Percentiles rank a stretch among this genome's conserved stretches.
Conservation (phyloP, 345 rosid species). For the Balakata baccata region DNA sequence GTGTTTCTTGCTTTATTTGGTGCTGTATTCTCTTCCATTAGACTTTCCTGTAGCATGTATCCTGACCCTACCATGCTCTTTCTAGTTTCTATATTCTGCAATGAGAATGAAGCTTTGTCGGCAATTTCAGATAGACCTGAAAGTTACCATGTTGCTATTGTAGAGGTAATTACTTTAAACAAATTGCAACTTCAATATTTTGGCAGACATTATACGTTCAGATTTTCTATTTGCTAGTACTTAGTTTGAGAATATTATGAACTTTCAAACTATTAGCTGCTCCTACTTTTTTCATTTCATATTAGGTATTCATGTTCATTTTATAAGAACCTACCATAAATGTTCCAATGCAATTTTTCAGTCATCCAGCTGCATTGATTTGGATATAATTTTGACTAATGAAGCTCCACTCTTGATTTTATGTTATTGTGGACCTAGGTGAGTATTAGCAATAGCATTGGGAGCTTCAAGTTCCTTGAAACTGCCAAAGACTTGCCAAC, state of each 20-base stretch:
- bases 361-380: not conserved
- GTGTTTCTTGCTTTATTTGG: not conserved
- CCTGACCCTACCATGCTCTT: conserved; percentile 11
- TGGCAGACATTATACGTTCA: not conserved
- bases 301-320: too few relatives aligned
- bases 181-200: not conserved
- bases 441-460: conserved; percentile 35
- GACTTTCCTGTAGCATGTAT: not conserved
- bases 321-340: not conserved
- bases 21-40: conserved; percentile 11
- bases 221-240: conserved; percentile 2
- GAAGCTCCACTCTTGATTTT: conserved; percentile 6
- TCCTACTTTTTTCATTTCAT: not conserved
- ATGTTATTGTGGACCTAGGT: conserved; percentile 42
- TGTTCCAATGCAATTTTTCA: not conserved
- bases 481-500: conserved; percentile 76
- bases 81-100: conserved; percentile 68
- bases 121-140: conserved; percentile 56
- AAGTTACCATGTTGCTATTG: conserved; percentile 79
- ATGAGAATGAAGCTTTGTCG: conserved; percentile 70
- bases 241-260: not conserved
- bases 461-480: conserved; percentile 77
- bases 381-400: not conserved
- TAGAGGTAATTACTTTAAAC: conserved; percentile 52
- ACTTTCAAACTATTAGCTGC: not conserved